Base-by-base conservation (phyloP, 257 asterid species). In the Gardenia jasminoides region DNA sequence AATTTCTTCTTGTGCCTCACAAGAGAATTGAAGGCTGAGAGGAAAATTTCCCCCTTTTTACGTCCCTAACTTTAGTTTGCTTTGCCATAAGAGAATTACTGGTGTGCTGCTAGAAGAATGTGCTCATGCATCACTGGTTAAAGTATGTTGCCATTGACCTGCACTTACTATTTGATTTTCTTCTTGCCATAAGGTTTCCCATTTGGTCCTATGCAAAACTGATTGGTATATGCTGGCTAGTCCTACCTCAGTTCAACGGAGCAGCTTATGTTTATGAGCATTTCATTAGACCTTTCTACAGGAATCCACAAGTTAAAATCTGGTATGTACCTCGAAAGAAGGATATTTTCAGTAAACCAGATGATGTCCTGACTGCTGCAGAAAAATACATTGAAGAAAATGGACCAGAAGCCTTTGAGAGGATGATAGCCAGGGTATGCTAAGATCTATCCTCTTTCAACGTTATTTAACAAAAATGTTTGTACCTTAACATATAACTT, bases 211-310 rank as follows among this genome's bases (percentile, higher is more conserved):
- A 90, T 82, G 91, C 88, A 47, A 94, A 94, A 82, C 82, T 94
- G 65, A 85, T 62, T 41, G 92, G 82, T 2, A 88, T 92, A 6
- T 94, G 96, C 89, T 94, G 98, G 97, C 82, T 94, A 72, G 97
- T 92, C n/a, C 81, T 94, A 83, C 98, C 98, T 6, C 77, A 89
- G 54, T 94, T 92, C 90, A 94, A 94, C 43, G 98, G 98, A 68
- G 98, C 97, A 44, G 88, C 97, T 2, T 91, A 91, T 73, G 93
- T 94, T 9, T 94, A 94, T 26, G 90, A 91, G 85, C 82, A 88
- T 64, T 92, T 91, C 90, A 87, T 94, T 43, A 86, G 97, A 78
- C 97, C 97, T 12, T 92, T 94, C 79, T 92, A 92, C 83, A 86
- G 80, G 67, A 91, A 94, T 76, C 97, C 97, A 31, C 92, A 87